phyloP scores from a whole-genome alignment of 305 asterid species.

The Plantago lanceolata region DNA sequence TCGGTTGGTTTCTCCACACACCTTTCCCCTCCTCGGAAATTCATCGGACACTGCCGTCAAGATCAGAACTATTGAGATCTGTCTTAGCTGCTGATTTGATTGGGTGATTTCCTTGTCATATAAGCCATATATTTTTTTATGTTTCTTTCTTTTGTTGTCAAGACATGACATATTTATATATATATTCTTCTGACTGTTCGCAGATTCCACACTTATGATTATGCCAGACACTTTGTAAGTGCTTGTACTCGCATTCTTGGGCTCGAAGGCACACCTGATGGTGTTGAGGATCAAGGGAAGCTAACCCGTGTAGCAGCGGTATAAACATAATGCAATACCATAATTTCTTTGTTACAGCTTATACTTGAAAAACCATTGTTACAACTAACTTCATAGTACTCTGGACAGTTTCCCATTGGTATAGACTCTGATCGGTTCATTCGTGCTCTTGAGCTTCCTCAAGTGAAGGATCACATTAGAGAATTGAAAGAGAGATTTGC shows the following conservation, averaged over 20 bases:
- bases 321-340: constrained; percentile 21
- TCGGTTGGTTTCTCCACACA: constrained; percentile 94
- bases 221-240: constrained; percentile 96
- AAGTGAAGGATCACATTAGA: constrained; percentile 61
- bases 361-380: constrained; percentile 14
- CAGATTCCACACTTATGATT: constrained; percentile 97
- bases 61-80: constrained; percentile 70
- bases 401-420: constrained; percentile 88
- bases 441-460: constrained; percentile 76
- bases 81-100: constrained; percentile 90
- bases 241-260: constrained; percentile 98
- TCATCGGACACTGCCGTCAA: constrained; percentile 77
- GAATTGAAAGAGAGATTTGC: constrained; percentile 82
- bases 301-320: constrained; percentile 99
- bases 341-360: constrained; percentile 18
- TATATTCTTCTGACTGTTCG: neutral
- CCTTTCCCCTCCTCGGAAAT: constrained; percentile 91
- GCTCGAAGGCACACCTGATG: constrained; percentile 99
- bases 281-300: constrained; percentile 96
- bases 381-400: constrained; percentile 27
- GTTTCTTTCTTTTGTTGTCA: constrained; percentile 8
- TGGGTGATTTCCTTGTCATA: constrained; percentile 51
- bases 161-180: neutral
- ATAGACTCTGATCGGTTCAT: constrained; percentile 85
- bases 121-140: constrained; percentile 1